phyloP scores from a whole-genome alignment of 257 asterid species.

The Petunia axillaris region DNA sequence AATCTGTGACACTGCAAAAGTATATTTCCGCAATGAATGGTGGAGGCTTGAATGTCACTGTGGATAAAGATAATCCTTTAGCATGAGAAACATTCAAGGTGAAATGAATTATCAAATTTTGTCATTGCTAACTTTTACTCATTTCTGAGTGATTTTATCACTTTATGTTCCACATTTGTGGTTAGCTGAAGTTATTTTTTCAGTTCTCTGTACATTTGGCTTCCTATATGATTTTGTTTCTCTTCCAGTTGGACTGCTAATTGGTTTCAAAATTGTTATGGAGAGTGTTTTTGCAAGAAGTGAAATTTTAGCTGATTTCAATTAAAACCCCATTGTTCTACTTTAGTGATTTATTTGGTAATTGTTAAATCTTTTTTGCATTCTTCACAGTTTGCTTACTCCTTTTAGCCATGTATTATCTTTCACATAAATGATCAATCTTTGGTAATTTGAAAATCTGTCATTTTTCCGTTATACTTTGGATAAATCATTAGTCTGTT shows the following conservation, averaged over 20 bases:
- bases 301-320: not conserved
- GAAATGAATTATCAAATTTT: slow-evolving; percentile 26
- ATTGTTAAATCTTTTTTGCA: not conserved
- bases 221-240: not conserved
- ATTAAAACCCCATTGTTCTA: not conserved
- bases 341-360: not conserved
- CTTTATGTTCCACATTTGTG: not conserved
- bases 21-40: slow-evolving; percentile 75
- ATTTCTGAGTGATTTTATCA: not conserved
- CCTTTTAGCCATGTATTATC: not conserved
- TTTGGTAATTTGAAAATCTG: not conserved
- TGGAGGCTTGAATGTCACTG: slow-evolving; percentile 58
- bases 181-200: not conserved
- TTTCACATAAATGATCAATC: not conserved
- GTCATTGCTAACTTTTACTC: slow-evolving; percentile 17
- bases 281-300: not conserved
- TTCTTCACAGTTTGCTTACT: not conserved
- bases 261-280: not conserved
- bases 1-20: slow-evolving; percentile 54
- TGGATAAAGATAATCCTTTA: slow-evolving; percentile 65
- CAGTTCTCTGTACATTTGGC: not conserved
- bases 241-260: not conserved
- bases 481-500: not conserved
- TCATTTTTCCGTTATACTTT: not conserved
- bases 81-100: slow-evolving; percentile 85